These are phyloP conservation scores for Mycosphaerelloides madeirae DNA, from an alignment of 2,329 filamentous ascomycete genomes.

Conservation along the genomic window DNA sequence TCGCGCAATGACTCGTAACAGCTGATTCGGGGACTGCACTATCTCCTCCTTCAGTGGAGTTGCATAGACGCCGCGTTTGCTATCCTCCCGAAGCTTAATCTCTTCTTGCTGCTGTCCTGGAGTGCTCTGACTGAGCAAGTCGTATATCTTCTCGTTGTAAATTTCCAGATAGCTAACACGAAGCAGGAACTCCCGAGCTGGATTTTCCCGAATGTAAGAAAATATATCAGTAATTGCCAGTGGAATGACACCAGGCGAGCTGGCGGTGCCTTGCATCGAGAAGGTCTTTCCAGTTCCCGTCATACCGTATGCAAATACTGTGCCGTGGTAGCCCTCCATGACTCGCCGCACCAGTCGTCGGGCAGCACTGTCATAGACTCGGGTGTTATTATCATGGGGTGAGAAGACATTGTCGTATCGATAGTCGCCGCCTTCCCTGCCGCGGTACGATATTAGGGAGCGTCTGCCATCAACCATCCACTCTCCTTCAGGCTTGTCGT, in stretches of 20 bases:
- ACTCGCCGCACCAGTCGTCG: conserved; percentile 92
- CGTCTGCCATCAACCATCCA: conserved; percentile 88
- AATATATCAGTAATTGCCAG: conserved; percentile 98
- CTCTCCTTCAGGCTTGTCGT: conserved; percentile 66
- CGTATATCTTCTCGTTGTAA: conserved; percentile 96
- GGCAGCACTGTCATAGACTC: conserved; percentile 89
- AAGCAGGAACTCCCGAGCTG: conserved; percentile 85
- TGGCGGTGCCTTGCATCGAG: conserved; percentile 97
- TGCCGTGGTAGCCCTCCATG: conserved; percentile 99
- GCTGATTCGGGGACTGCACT: conserved; percentile 92
- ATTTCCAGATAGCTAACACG: conserved; percentile 98
- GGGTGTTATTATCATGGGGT: conserved; percentile 86
- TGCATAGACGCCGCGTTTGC: conserved; percentile 92
- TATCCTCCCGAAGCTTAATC: conserved; percentile 94
- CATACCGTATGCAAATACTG: conserved; percentile 95
- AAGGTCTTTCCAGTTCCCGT: conserved; percentile 99
- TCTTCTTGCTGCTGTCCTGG: conserved; percentile 69
- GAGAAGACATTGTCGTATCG: conserved; percentile 96
- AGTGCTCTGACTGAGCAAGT: conserved; percentile 71
- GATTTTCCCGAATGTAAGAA: conserved; percentile 96
- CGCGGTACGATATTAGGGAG: conserved; percentile 75
- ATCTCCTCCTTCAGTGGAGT: conserved; percentile 97
- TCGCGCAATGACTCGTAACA: conserved; percentile 88
- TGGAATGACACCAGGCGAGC: conserved; percentile 92
- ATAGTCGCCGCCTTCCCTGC: conserved; percentile 89